phyloP scores from a whole-genome alignment of 2,329 filamentous ascomycete species.

The Cladobotryum protrusum region DNA sequence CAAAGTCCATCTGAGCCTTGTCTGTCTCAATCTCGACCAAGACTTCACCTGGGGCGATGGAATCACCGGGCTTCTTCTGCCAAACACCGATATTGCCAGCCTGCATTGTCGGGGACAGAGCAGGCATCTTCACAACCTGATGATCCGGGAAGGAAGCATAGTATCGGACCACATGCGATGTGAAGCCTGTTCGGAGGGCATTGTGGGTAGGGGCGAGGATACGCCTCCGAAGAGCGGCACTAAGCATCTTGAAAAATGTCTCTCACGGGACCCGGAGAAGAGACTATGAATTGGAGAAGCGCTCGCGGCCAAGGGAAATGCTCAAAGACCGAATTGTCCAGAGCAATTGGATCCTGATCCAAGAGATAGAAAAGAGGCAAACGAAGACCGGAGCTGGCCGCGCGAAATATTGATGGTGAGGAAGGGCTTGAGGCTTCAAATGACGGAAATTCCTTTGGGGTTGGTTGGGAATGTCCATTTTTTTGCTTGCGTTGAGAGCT shows the following conservation, averaged over 20 bases:
- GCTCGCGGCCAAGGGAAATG: not conserved
- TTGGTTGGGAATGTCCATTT: slow-evolving; percentile 25
- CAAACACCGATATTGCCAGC: slow-evolving; percentile 92
- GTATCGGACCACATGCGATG: slow-evolving; percentile 53
- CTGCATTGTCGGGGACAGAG: slow-evolving; percentile 95
- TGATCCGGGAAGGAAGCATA: slow-evolving; percentile 88
- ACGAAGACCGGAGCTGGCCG: slow-evolving; percentile 15
- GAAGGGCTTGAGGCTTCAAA: slow-evolving; percentile 24
- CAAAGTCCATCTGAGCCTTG: slow-evolving; percentile 99
- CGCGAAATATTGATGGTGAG: slow-evolving; percentile 17
- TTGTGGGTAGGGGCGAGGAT: slow-evolving; percentile 46
- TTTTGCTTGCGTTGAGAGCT: slow-evolving; percentile 35
- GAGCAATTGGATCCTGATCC: slow-evolving; percentile 9
- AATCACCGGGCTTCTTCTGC: slow-evolving; percentile 95
- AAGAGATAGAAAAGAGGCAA: slow-evolving; percentile 11
- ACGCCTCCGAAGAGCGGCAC: slow-evolving; percentile 58
- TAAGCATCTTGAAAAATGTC: slow-evolving; percentile 47
- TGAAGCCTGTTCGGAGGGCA: slow-evolving; percentile 45
- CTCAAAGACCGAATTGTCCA: slow-evolving; percentile 4
- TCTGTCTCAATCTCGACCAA: slow-evolving; percentile 98
- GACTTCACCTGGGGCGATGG: slow-evolving; percentile 84
- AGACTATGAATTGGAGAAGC: slow-evolving; percentile 1
- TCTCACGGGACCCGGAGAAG: slow-evolving; percentile 16
- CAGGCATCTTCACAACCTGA: slow-evolving; percentile 95
- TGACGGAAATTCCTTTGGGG: slow-evolving; percentile 31